phyloP scores from a whole-genome alignment of 495 filamentous ascomycete species.

The Talaromyces adpressus region DNA sequence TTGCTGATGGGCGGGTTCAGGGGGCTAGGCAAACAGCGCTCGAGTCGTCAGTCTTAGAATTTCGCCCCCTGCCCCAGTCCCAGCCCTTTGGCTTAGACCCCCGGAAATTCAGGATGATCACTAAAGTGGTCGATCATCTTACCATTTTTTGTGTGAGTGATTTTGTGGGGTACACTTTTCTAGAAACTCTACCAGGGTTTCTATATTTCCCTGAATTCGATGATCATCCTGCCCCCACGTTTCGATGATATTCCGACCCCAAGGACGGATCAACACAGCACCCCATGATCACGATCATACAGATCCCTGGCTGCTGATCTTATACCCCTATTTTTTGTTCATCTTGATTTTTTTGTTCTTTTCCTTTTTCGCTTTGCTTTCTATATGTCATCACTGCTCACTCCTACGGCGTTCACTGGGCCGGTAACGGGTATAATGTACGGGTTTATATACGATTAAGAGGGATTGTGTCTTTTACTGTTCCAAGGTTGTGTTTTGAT shows the following conservation, averaged over 20 bases:
- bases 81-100: neutral
- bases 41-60: neutral
- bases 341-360: neutral
- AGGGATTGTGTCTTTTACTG: neutral
- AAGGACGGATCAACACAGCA: neutral
- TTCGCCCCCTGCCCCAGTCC: neutral
- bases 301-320: neutral
- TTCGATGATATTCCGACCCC: neutral
- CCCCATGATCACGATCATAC: too few relatives aligned
- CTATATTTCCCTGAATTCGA: neutral
- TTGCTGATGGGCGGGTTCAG: constrained; percentile 7
- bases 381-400: neutral
- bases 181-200: neutral
- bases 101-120: neutral
- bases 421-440: neutral
- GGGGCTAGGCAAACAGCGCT: constrained; percentile 6
- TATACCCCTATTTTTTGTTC: neutral
- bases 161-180: neutral
- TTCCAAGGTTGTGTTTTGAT: neutral
- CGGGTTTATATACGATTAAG: neutral
- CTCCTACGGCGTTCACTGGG: neutral
- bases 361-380: neutral
- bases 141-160: neutral
- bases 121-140: neutral
- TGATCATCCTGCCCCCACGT: neutral